phyloP scores from a whole-genome alignment of 1,139 yeast species.

The Suhomyces bribrorum region DNA sequence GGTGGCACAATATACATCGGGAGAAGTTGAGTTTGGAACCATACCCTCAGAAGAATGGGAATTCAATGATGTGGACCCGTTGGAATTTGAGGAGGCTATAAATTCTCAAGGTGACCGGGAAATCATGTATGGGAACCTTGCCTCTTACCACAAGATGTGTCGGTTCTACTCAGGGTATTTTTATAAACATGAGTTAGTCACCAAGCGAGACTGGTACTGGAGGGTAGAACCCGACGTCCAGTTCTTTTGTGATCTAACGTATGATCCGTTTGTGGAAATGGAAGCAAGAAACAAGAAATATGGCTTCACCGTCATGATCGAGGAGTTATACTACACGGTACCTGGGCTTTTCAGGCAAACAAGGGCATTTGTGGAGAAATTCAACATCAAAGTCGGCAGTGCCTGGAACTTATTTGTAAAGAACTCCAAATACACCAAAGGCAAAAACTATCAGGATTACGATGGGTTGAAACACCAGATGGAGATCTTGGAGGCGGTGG shows the following conservation, averaged over 20 bases:
- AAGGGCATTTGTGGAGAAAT: slow-evolving; percentile 53
- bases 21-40: slow-evolving; percentile 67
- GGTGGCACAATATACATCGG: slow-evolving; percentile 51
- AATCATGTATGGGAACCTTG: slow-evolving; percentile 77
- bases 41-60: slow-evolving; percentile 72
- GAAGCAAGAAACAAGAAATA: slow-evolving; percentile 65
- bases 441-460: slow-evolving; percentile 23
- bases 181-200: slow-evolving; percentile 71
- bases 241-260: slow-evolving; percentile 84
- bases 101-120: slow-evolving; percentile 77
- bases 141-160: slow-evolving; percentile 72
- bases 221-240: slow-evolving; percentile 90
- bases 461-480: slow-evolving; percentile 20
- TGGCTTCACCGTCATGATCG: slow-evolving; percentile 78
- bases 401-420: slow-evolving; percentile 59
- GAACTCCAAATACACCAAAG: slow-evolving; percentile 29
- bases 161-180: slow-evolving; percentile 79
- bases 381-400: slow-evolving; percentile 50
- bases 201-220: slow-evolving; percentile 85
- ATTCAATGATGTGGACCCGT: slow-evolving; percentile 35
- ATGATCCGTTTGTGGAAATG: slow-evolving; percentile 89
- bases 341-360: slow-evolving; percentile 80
- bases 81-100: slow-evolving; percentile 51
- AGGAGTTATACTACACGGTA: slow-evolving; percentile 74
- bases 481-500: slow-evolving; percentile 30